Percentiles rank a stretch among this genome's conserved stretches.
Conservation (phyloP, 306 rosid species). For the Inga laurina region DNA sequence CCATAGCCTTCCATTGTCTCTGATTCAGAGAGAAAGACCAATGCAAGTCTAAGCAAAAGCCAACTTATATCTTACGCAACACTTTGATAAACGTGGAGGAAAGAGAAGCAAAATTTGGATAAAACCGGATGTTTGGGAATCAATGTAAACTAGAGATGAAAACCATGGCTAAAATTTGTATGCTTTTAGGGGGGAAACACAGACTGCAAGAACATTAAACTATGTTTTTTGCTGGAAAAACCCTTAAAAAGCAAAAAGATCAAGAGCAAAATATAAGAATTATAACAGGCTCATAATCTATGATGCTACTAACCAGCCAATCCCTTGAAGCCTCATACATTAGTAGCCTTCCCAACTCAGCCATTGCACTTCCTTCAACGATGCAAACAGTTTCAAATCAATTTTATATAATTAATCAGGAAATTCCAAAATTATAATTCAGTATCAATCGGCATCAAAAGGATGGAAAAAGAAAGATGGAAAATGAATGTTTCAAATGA, state of each 20-base stretch:
- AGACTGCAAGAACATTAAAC: not conserved
- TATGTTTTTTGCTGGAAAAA: not conserved
- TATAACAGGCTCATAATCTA: slow-evolving; percentile 15
- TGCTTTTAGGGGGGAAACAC: not conserved
- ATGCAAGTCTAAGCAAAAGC: not conserved
- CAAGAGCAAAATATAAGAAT: not conserved
- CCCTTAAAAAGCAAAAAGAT: not conserved
- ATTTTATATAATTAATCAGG: slow-evolving; percentile 1
- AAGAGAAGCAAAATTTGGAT: not conserved
- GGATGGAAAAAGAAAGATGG: not conserved
- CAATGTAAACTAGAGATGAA: not conserved
- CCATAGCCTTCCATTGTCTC: not conserved
- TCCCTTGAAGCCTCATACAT: slow-evolving; percentile 94
- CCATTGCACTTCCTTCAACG: slow-evolving; percentile 87
- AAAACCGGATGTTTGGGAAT: not conserved
- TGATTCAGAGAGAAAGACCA: not conserved
- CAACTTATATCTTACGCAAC: not conserved
- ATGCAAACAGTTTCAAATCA: slow-evolving; percentile 20
- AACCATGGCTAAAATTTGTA: slow-evolving; percentile 13
- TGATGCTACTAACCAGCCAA: slow-evolving; percentile 79
- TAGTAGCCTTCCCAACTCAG: slow-evolving; percentile 92
- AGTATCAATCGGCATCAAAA: not conserved
- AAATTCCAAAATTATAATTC: not conserved
- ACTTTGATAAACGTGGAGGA: not conserved
- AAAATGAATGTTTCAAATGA: slow-evolving; percentile 20